Evolutionary conservation across 345 rosid genomes (phyloP).

Genomic region (Cardamine chenopodiifolia): DNA sequence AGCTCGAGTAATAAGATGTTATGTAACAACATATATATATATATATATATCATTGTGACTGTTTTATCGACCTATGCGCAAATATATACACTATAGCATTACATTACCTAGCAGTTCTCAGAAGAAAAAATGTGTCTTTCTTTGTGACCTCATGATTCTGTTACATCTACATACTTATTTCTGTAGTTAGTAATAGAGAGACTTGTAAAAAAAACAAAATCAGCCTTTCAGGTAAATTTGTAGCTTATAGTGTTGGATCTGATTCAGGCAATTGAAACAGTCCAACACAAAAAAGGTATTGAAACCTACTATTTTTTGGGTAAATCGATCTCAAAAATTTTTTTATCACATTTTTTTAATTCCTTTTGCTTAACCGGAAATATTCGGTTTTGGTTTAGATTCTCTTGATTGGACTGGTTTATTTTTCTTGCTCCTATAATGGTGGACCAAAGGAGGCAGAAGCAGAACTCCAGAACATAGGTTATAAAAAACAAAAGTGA

Average conservation of each 20-base stretch:
- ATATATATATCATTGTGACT: slow-evolving; percentile 1
- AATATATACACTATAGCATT: neutral
- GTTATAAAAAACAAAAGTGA: neutral
- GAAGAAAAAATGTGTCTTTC: neutral
- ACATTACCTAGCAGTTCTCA: neutral
- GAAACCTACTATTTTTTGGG: neutral
- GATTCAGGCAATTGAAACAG: slow-evolving; percentile 7
- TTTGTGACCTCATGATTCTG: neutral
- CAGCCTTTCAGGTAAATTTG: too few species aligned
- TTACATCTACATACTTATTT: neutral
- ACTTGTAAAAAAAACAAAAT: neutral
- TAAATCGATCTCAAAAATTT: neutral
- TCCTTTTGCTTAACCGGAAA: slow-evolving; percentile 23
- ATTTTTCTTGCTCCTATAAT: neutral
- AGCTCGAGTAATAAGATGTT: slow-evolving; percentile 31
- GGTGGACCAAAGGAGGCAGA: slow-evolving; percentile 35
- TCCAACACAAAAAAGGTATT: neutral
- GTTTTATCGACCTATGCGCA: neutral
- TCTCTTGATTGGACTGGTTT: slow-evolving; percentile 12
- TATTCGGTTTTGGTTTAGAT: slow-evolving; percentile 1
- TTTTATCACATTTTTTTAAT: neutral
- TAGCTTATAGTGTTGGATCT: neutral
- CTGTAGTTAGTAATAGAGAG: slow-evolving; percentile 4
- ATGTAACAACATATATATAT: slow-evolving; percentile 14
- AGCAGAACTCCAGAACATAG: slow-evolving; percentile 17